Conservation (phyloP, 2,329 filamentous ascomycete species). For the Stagonosporopsis cucurbitacearum region DNA sequence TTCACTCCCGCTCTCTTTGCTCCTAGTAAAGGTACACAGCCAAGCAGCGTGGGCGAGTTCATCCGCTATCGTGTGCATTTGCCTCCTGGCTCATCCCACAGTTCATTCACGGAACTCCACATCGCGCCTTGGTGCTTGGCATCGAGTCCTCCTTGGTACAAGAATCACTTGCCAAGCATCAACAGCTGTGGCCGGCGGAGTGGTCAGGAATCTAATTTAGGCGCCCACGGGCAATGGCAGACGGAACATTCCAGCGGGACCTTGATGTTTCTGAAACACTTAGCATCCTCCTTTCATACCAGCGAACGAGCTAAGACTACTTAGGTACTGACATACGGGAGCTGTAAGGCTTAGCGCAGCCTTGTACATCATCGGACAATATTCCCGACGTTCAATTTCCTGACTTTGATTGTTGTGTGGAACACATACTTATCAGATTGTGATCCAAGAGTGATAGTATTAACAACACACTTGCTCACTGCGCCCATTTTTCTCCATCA, state of each 20-base stretch:
- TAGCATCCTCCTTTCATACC: slow-evolving; percentile 14
- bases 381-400: slow-evolving; percentile 22
- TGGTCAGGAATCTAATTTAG: not conserved
- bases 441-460: no score
- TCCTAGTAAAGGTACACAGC: slow-evolving; percentile 1
- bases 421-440: not conserved
- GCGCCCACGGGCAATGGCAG: slow-evolving; percentile 4
- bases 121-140: slow-evolving; percentile 16
- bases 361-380: slow-evolving; percentile 11
- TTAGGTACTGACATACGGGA: slow-evolving; percentile 9
- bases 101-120: slow-evolving; percentile 26
- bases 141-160: slow-evolving; percentile 9
- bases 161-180: slow-evolving; percentile 2
- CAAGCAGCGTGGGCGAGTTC: slow-evolving; percentile 1
- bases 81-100: not conserved
- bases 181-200: no score
- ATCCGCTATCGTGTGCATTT: slow-evolving; percentile 9
- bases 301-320: slow-evolving; percentile 1
- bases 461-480: not conserved
- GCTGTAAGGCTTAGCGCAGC: slow-evolving; percentile 22
- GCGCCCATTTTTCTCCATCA: not conserved
- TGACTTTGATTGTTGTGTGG: not conserved
- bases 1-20: not conserved
- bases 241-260: not conserved
- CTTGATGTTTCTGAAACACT: slow-evolving; percentile 21